These are phyloP conservation scores for Westerdykella ornata DNA, from an alignment of 2,329 filamentous ascomycete species.

Conservation along the genomic window DNA sequence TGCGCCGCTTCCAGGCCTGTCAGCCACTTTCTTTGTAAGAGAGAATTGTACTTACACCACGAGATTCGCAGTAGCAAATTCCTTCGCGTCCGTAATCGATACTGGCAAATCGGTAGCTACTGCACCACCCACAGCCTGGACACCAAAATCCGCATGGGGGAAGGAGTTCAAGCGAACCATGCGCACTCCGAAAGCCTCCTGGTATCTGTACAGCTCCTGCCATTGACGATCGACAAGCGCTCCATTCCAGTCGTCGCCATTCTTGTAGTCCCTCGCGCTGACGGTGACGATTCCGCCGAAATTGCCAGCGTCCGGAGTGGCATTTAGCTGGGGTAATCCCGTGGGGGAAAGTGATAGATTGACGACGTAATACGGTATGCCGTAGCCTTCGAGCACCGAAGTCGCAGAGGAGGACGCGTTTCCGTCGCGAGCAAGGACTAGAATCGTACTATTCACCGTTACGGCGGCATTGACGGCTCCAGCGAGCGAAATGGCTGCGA, in stretches of 20 bases:
- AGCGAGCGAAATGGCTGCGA: too few species aligned
- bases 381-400: slow-evolving; percentile 52
- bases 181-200: slow-evolving; percentile 50
- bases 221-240: slow-evolving; percentile 50
- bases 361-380: slow-evolving; percentile 51
- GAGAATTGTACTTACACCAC: slow-evolving; percentile 26
- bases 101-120: slow-evolving; percentile 25
- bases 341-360: slow-evolving; percentile 47
- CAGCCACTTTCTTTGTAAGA: background rate
- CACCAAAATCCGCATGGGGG: slow-evolving; percentile 46
- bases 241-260: slow-evolving; percentile 39
- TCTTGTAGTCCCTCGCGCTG: slow-evolving; percentile 45
- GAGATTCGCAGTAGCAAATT: slow-evolving; percentile 50
- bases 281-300: slow-evolving; percentile 53
- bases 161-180: slow-evolving; percentile 53
- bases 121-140: slow-evolving; percentile 20
- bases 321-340: slow-evolving; percentile 47
- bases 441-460: slow-evolving; percentile 39
- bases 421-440: slow-evolving; percentile 49
- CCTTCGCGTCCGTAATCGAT: slow-evolving; percentile 45
- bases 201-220: slow-evolving; percentile 50
- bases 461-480: slow-evolving; percentile 3
- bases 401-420: slow-evolving; percentile 43
- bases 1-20: slow-evolving; percentile 8
- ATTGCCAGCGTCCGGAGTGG: slow-evolving; percentile 45